A percentile compares a stretch with the other conserved stretches of the same genome.
These are phyloP conservation scores for Phytophthora ohioensis DNA, from an alignment of 352 stramenopile species.

Conservation along the genomic window DNA sequence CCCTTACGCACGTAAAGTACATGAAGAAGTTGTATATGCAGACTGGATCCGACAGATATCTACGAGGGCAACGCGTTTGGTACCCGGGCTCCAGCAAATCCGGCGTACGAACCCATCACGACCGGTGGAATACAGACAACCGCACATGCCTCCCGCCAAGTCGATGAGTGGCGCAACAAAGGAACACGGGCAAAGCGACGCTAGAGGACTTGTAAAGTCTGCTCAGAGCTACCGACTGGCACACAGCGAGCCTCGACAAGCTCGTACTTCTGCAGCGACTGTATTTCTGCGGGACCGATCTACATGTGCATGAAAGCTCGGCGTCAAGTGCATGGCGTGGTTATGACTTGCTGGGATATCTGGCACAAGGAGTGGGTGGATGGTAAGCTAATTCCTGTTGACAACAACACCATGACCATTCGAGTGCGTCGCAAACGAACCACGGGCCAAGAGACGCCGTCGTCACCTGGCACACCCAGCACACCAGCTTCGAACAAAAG, in stretches of 20 bases:
- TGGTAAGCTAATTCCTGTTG: not conserved
- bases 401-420: not conserved
- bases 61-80: slow-evolving; percentile 27
- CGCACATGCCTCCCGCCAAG: not conserved
- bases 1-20: slow-evolving; percentile 19
- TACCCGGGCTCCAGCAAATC: not conserved
- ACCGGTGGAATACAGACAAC: not conserved
- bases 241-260: not conserved
- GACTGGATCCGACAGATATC: slow-evolving; percentile 11
- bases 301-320: not conserved
- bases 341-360: not conserved
- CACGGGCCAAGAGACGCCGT: not conserved
- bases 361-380: slow-evolving; percentile 1
- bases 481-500: slow-evolving; percentile 5
- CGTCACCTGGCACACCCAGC: not conserved
- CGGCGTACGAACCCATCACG: not conserved
- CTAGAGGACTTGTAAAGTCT: not conserved
- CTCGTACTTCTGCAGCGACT: not conserved
- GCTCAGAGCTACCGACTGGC: not conserved
- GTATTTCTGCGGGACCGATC: not conserved
- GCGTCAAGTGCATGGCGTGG: not conserved
- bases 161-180: not conserved
- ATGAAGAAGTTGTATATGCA: slow-evolving; percentile 16
- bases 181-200: not conserved
- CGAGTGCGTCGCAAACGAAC: not conserved